Evolutionary conservation across 225 moss, liverwort and hornwort species (phyloP).

Genomic region (Physcomitrellopsis africana): DNA sequence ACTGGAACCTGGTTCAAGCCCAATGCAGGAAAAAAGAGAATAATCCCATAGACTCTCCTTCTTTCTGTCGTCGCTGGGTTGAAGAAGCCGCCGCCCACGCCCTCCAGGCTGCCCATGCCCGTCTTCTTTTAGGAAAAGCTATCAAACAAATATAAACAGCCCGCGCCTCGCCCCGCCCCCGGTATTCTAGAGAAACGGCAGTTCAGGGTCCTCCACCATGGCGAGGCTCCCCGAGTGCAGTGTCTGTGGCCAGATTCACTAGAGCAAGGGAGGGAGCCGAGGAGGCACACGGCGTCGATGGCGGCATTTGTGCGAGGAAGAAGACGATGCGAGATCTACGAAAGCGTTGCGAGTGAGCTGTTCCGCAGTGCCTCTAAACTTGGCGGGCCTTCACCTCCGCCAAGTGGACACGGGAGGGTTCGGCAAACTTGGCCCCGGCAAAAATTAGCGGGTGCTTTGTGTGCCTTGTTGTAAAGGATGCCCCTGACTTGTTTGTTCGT

Average conservation of each 20-base stretch:
- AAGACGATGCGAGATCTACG: too few species aligned
- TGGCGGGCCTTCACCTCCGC: too few species aligned
- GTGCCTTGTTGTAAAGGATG: not conserved
- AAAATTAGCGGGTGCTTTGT: not conserved
- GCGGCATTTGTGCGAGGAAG: too few species aligned
- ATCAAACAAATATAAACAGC: not conserved
- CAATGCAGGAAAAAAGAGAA: not conserved
- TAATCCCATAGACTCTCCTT: too few species aligned
- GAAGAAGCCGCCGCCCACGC: not conserved
- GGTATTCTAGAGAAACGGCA: too few species aligned
- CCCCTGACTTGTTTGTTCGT: not conserved
- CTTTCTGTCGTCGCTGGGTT: too few species aligned
- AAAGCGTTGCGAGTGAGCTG: not conserved
- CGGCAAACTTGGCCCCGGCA: not conserved
- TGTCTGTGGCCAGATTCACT: too few species aligned
- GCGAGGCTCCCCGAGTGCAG: too few species aligned
- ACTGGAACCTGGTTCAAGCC: not conserved
- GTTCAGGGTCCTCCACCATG: too few species aligned
- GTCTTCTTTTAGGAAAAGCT: not conserved
- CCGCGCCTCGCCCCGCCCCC: too few species aligned
- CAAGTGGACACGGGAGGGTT: not conserved
- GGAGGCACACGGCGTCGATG: too few species aligned
- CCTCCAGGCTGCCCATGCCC: slow-evolving; percentile 23
- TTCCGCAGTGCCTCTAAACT: not conserved
- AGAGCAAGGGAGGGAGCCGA: too few species aligned